A percentile compares a stretch with the other conserved stretches of the same genome.
phyloP scores from a whole-genome alignment of 2,329 filamentous ascomycete genomes.

The Chaetomium sp. region DNA sequence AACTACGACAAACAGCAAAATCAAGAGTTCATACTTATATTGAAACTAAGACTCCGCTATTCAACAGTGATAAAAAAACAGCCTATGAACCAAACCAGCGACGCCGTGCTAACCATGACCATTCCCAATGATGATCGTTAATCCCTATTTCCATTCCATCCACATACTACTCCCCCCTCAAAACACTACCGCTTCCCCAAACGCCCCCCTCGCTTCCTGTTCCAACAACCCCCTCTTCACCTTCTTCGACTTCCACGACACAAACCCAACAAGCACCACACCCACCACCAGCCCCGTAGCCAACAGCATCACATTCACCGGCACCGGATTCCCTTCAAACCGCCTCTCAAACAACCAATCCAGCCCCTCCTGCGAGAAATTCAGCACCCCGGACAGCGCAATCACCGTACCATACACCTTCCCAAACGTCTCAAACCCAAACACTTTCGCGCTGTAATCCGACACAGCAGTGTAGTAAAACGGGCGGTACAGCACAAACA shows the following conservation, averaged over 20 bases:
- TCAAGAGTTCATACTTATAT: no score
- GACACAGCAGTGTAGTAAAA: slow-evolving; percentile 89
- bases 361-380: slow-evolving; percentile 74
- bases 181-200: slow-evolving; percentile 5
- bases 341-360: slow-evolving; percentile 70
- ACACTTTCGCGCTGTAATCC: slow-evolving; percentile 86
- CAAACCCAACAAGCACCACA: slow-evolving; percentile 58
- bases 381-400: slow-evolving; percentile 74
- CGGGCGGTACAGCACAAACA: slow-evolving; percentile 81
- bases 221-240: slow-evolving; percentile 30
- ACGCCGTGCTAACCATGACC: no score
- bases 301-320: slow-evolving; percentile 67
- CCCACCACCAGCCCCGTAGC: slow-evolving; percentile 58
- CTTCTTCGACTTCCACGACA: slow-evolving; percentile 39
- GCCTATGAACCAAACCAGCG: no score
- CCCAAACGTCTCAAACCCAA: slow-evolving; percentile 85
- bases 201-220: slow-evolving; percentile 27
- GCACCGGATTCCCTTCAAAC: slow-evolving; percentile 66
- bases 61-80: no score
- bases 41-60: no score
- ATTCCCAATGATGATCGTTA: neutral
- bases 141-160: neutral
- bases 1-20: no score
- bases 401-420: slow-evolving; percentile 93
- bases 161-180: neutral